Base-by-base conservation (phyloP, 345 rosid species). In the Kernera saxatilis region DNA sequence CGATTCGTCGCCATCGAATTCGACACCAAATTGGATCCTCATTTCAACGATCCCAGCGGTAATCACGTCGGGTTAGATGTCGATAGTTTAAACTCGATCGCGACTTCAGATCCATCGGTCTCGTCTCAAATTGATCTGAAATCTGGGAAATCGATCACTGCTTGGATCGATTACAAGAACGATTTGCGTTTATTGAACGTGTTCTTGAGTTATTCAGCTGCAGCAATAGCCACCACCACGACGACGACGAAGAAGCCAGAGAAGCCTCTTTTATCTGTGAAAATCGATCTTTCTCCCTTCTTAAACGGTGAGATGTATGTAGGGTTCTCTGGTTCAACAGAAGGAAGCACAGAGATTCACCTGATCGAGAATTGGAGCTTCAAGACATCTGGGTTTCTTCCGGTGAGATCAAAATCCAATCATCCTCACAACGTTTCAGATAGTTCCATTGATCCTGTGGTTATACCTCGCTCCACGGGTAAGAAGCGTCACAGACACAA, bases 301-400 rank as follows among this genome's bases (percentile, higher is more conserved):
- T 85, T 90, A 27, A 80, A 81, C 44, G 87, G 82, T 50, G 68
- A 45, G 40, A 84, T 83, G 89, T 88, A 82, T 33, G 91, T 81
- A 27, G 99, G 99, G 5, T 92, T 95, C 72, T 86, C 99, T 0
- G 99, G 89, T 26, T 90, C 99, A 29, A 92, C 94, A 1, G 99
- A 95, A 80, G 96, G 98, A 39, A 92, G 96, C 65, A 92, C 99
- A 4, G 98, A 92, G 84, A 72, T 87, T 71, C 99, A 95, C 76
- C 64, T 82, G 70, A 77, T 95, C 17, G 61, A 80, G 64, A 88
- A 71, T 57, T 92, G 99, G 99, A 88, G 87, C 69, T 92, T 95
- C 76, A 69, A 51, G 62, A 87, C 89, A 4, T 84, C 73, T 9
- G 96, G 93, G 9, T 88, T 90, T 68, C 64, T 66, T 73, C 89